Conservation (phyloP, 208 protist genomes). For the Leishmania amazonensis region DNA sequence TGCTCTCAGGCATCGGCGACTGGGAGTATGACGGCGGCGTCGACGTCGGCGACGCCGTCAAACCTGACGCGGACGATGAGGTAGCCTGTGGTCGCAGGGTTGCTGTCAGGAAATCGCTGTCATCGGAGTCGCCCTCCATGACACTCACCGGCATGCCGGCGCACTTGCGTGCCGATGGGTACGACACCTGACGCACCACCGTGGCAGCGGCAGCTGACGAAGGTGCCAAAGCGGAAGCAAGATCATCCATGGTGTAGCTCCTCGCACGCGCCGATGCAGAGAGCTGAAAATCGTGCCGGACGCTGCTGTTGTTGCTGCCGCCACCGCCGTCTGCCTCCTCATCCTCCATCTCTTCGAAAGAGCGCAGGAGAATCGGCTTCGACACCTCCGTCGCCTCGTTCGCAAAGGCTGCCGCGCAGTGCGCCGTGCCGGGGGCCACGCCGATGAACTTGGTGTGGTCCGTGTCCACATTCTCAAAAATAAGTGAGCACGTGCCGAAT, state of each 20-base stretch:
- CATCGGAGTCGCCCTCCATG: background rate
- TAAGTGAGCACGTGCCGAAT: conserved; percentile 62
- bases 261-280: background rate
- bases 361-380: conserved; percentile 39
- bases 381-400: conserved; percentile 43
- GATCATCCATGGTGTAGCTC: conserved; percentile 1
- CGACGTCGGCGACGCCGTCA: background rate
- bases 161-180: background rate
- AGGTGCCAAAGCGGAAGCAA: background rate
- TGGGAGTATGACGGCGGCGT: background rate
- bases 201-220: background rate
- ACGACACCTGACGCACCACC: background rate
- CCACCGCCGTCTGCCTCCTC: background rate
- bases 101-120: background rate
- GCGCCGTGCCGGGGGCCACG: conserved; percentile 11
- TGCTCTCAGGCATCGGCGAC: background rate
- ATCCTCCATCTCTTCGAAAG: conserved; percentile 16
- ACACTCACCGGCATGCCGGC: background rate
- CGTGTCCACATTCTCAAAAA: conserved; percentile 45
- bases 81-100: background rate
- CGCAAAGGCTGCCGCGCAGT: conserved; percentile 53
- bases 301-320: background rate
- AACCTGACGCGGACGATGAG: background rate
- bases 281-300: background rate
- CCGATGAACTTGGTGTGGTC: conserved; percentile 49